Evolutionary conservation across 495 filamentous ascomycete species (phyloP), one percentile per base, ranked within the genome.

Genomic region (Neurospora sp.): DNA sequence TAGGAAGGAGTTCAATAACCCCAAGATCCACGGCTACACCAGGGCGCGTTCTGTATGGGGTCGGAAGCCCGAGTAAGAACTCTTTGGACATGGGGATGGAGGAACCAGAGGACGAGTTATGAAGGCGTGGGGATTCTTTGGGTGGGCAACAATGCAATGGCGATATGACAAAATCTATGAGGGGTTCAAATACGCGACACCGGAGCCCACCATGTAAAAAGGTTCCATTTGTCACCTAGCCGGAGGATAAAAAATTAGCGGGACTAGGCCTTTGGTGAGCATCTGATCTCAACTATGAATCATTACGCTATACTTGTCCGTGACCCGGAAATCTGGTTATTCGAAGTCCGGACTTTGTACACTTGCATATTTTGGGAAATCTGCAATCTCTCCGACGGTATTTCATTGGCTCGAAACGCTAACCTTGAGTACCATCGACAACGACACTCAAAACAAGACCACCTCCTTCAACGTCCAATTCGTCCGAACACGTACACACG

Each of bases 31-130:
- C 66, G 69, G 70, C 14, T 81, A 81, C 27, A 80, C 78, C 44
- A 71, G 69, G 12, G 76, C 77, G 69, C 78, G 75, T 40, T 74
- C 81, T 37, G 75, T 83, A 5, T 77, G 78, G 73, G 82, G 76
- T 12, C 77, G 78, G 27, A 84, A 84, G 73, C 82, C 82, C 3
- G 38, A 72, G 20, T 53, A 59, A 22, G 38, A 14, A 44, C 2
- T 20, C 48, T 14, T 0, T 0, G 11, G 20, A 59, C 10, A 59
- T 14, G 2, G 11, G 11, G 5, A 1, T 1, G 42, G 7, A 59
- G 20, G 12, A 27, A 14, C 11, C 20, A 59, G 0, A 14, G 22
- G 48, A 27, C 20, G 20, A 59, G 3, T 14, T 27, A 1, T 6
- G 1, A 59, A 3, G 0, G 22, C 11, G 11, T n/a, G 48, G 48